A percentile compares a stretch with the other conserved stretches of the same genome.
These are phyloP conservation scores for Arthrocladium fulminans DNA, from an alignment of 2,329 filamentous ascomycete genomes.

Conservation along the genomic window DNA sequence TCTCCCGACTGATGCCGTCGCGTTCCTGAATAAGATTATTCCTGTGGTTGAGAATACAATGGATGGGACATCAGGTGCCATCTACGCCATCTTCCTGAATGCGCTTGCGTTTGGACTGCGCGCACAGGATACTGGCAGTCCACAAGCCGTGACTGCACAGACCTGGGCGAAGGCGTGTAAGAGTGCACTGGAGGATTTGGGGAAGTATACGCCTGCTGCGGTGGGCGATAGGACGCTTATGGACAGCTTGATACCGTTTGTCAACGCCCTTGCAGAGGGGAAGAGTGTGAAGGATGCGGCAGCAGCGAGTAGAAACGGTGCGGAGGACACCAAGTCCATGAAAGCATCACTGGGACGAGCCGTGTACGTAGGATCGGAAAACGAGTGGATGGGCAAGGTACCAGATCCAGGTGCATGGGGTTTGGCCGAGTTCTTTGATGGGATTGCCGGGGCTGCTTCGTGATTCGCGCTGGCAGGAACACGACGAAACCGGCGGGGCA, in stretches of 20 bases:
- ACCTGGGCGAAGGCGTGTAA: constrained; percentile 61
- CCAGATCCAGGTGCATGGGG: constrained; percentile 69
- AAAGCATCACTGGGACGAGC: constrained; percentile 74
- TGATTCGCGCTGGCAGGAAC: no score
- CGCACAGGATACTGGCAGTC: constrained; percentile 41
- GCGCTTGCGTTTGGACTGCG: constrained; percentile 63
- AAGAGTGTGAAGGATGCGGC: constrained; percentile 65
- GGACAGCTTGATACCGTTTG: constrained; percentile 83
- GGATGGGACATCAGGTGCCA: constrained; percentile 67
- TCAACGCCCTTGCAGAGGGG: constrained; percentile 58
- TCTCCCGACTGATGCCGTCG: constrained; percentile 48
- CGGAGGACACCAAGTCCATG: constrained; percentile 85
- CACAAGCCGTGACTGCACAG: constrained; percentile 39
- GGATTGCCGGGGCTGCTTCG: constrained; percentile 52
- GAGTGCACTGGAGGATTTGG: constrained; percentile 61
- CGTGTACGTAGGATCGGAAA: constrained; percentile 67
- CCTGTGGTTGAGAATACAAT: constrained; percentile 59
- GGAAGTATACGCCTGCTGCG: constrained; percentile 78
- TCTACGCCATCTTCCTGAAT: constrained; percentile 85
- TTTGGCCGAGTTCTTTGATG: constrained; percentile 75
- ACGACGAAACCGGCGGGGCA: constrained; percentile 18
- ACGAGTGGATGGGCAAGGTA: constrained; percentile 58
- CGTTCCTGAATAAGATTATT: constrained; percentile 53
- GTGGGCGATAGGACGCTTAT: constrained; percentile 84
- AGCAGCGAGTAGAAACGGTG: constrained; percentile 62